Conservation (phyloP, 1,284 basidiomycete genomes). For the Marasmius tenuissimus region DNA sequence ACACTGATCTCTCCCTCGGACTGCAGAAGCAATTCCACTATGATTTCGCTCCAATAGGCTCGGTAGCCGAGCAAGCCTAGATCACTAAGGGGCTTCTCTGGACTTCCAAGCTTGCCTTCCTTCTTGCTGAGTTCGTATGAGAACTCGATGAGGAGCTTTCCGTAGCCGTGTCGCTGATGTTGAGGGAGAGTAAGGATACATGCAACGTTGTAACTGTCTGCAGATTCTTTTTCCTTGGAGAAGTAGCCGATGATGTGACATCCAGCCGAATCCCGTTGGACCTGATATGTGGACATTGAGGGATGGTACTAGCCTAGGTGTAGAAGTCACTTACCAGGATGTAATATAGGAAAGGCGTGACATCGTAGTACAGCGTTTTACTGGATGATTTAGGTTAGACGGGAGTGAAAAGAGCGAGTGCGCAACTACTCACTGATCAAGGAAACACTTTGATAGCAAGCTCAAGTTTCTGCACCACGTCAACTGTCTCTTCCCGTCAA, state of each 20-base stretch:
- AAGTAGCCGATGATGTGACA: slow-evolving; percentile 98
- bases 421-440: slow-evolving; percentile 79
- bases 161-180: slow-evolving; percentile 95
- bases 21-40: slow-evolving; percentile 87
- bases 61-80: slow-evolving; percentile 92
- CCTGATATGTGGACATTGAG: slow-evolving; percentile 39
- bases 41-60: slow-evolving; percentile 97
- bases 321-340: slow-evolving; percentile 72
- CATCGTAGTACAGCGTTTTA: slow-evolving; percentile 99
- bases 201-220: slow-evolving; percentile 98
- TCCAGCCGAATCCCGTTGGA: slow-evolving; percentile 85
- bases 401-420: slow-evolving; percentile 16
- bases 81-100: slow-evolving; percentile 97
- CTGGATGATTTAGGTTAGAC: slow-evolving; percentile 40
- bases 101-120: slow-evolving; percentile 93
- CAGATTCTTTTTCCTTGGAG: slow-evolving; percentile 98
- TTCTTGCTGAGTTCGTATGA: slow-evolving; percentile 98
- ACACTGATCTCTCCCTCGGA: slow-evolving; percentile 81
- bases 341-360: slow-evolving; percentile 99
- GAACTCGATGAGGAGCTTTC: slow-evolving; percentile 96
- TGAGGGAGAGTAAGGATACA: slow-evolving; percentile 98
- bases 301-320: slow-evolving; percentile 13
- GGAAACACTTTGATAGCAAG: slow-evolving; percentile 95
- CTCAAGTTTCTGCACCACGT: slow-evolving; percentile 98
- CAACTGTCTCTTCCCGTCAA: slow-evolving; percentile 94